Evolutionary conservation across 805 yeast species (phyloP).

Genomic region (Saccharomycopsis capsularis): DNA sequence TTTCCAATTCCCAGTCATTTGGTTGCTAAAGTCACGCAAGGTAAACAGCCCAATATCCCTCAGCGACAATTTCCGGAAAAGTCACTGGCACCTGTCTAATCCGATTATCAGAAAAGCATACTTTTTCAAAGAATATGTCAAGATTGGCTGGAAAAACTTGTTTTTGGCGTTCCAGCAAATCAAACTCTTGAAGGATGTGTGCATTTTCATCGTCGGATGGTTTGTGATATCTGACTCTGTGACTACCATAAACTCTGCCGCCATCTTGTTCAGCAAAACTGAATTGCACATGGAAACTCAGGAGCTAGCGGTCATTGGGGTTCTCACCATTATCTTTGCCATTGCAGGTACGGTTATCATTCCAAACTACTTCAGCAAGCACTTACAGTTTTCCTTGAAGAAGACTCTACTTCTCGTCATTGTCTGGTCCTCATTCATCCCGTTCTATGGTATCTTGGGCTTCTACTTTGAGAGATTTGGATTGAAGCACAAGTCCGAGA

Average conservation of each 20-base stretch:
- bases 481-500: constrained; percentile 55
- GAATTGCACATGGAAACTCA: constrained; percentile 64
- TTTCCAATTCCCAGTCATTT: constrained; percentile 56
- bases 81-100: constrained; percentile 16
- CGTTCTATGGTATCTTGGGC: constrained; percentile 65
- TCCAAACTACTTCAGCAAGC: constrained; percentile 38
- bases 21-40: constrained; percentile 41
- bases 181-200: constrained; percentile 52
- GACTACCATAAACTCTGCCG: constrained; percentile 75
- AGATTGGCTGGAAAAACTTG: constrained; percentile 59
- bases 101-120: constrained; percentile 10
- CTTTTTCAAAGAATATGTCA: constrained; percentile 31
- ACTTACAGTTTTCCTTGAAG: constrained; percentile 38
- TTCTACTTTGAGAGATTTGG: constrained; percentile 51
- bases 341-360: constrained; percentile 56
- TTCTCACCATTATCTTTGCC: constrained; percentile 60
- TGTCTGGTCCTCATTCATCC: constrained; percentile 57
- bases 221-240: constrained; percentile 67
- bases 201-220: constrained; percentile 67
- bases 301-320: constrained; percentile 56
- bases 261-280: constrained; percentile 66
- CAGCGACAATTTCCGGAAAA: constrained; percentile 17
- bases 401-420: constrained; percentile 45
- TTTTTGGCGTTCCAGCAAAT: constrained; percentile 52
- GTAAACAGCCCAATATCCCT: constrained; percentile 28